These are phyloP conservation scores for Coemansia sp. DNA, from an alignment of 192 early-diverging fungal genomes.

Conservation along the genomic window DNA sequence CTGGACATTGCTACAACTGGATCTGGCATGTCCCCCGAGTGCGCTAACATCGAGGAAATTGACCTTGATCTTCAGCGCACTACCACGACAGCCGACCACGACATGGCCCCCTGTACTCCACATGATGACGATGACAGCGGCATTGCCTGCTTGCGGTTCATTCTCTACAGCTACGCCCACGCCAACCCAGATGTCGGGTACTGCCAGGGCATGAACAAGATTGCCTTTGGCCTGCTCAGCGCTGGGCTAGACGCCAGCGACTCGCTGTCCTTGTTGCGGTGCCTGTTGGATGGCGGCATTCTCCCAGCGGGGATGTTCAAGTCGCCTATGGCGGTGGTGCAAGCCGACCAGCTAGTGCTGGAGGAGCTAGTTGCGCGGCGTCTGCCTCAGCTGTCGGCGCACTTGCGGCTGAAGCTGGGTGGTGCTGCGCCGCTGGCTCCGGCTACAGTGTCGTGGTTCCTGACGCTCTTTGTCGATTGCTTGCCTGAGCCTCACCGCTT, in stretches of 20 bases:
- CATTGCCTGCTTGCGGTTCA: constrained; percentile 21
- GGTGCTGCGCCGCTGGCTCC: constrained; percentile 50
- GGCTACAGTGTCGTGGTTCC: constrained; percentile 61
- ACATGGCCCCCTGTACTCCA: background rate
- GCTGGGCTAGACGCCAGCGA: constrained; percentile 55
- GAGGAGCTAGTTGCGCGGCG: constrained; percentile 53
- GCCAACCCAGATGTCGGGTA: constrained; percentile 56
- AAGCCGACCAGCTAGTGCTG: constrained; percentile 59
- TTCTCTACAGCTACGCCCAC: constrained; percentile 37
- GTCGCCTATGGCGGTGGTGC: constrained; percentile 55
- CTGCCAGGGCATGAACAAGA: constrained; percentile 64
- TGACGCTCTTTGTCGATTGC: constrained; percentile 58
- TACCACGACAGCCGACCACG: background rate
- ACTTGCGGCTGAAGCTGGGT: constrained; percentile 49
- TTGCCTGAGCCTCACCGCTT: constrained; percentile 52
- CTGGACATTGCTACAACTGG: constrained; percentile 13
- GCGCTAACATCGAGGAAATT: constrained; percentile 30
- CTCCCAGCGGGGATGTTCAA: constrained; percentile 57
- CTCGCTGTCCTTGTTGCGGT: constrained; percentile 51
- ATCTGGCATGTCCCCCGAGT: background rate
- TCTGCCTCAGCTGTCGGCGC: constrained; percentile 51
- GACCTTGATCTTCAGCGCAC: constrained; percentile 51
- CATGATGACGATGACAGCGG: background rate
- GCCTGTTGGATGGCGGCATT: constrained; percentile 53
- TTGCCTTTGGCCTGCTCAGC: constrained; percentile 55